Evolutionary conservation across 371 early-diverging fungal species (phyloP).

Genomic region (Saksenaea oblongispora): DNA sequence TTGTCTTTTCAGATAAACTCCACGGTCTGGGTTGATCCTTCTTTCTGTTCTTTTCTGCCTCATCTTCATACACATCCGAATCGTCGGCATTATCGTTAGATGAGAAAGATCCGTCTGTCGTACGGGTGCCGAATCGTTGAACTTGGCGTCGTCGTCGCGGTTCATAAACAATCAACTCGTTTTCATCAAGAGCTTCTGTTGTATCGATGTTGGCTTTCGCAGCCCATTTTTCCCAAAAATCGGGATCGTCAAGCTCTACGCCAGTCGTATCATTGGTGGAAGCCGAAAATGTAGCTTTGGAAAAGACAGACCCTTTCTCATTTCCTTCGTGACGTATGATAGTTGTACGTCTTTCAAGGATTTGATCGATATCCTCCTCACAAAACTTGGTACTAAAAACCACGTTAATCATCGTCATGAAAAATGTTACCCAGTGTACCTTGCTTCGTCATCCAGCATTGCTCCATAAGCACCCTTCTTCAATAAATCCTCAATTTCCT

Average conservation of each 20-base stretch:
- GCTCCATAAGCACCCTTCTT: conserved; percentile 94
- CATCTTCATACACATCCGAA: conserved; percentile 50
- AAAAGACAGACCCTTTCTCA: conserved; percentile 83
- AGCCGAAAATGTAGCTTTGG: conserved; percentile 89
- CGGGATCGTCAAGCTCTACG: conserved; percentile 93
- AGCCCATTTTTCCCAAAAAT: conserved; percentile 98
- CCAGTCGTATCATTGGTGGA: conserved; percentile 48
- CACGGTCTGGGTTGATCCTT: conserved; percentile 58
- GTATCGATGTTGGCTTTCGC: conserved; percentile 75
- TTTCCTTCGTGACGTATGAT: conserved; percentile 84
- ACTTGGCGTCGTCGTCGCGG: conserved; percentile 69
- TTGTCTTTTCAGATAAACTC: conserved; percentile 76
- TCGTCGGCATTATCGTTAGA: conserved; percentile 51
- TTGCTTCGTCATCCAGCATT: conserved; percentile 86
- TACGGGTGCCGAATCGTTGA: conserved; percentile 54
- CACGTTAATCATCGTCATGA: neutral
- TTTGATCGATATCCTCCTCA: conserved; percentile 97
- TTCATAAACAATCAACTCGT: conserved; percentile 66
- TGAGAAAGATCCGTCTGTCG: conserved; percentile 37
- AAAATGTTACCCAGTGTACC: neutral
- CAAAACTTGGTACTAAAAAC: conserved; percentile 74
- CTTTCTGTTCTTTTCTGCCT: conserved; percentile 24
- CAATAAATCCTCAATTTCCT: conserved; percentile 86
- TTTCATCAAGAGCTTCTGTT: conserved; percentile 53
- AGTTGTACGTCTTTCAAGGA: conserved; percentile 88